Conservation (phyloP, 768 basidiomycete species). For the Tulasnella calospora region DNA sequence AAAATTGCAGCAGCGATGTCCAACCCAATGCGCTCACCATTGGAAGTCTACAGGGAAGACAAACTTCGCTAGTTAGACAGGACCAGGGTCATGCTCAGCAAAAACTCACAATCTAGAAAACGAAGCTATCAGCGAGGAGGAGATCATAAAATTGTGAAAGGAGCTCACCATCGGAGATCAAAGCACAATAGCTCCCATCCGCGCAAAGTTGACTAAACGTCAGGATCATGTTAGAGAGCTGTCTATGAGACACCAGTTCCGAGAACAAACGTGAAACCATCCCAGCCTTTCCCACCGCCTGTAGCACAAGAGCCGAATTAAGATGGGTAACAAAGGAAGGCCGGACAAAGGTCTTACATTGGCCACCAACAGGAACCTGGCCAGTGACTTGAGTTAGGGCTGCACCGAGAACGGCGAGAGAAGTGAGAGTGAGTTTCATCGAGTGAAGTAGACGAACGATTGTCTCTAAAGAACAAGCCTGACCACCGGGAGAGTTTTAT, state of each 20-base stretch:
- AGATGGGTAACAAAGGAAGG: background rate
- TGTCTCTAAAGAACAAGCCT: background rate
- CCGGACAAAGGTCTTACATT: too few species aligned
- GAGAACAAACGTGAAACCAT: too few species aligned
- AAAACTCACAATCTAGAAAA: background rate
- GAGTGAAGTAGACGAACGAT: background rate
- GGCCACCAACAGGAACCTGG: background rate
- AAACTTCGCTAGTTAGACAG: background rate
- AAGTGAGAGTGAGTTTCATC: slow-evolving; percentile 8
- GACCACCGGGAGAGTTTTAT: background rate
- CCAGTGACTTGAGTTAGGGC: background rate
- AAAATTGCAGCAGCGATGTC: background rate
- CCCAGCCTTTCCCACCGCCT: too few species aligned
- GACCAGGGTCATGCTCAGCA: background rate
- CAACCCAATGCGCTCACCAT: background rate
- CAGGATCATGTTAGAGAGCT: background rate
- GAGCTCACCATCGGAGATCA: background rate
- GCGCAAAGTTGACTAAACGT: background rate
- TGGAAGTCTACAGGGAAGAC: background rate
- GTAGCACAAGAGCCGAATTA: too few species aligned
- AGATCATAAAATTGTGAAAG: background rate
- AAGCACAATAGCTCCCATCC: background rate
- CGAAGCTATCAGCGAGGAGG: background rate
- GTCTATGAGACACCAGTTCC: too few species aligned
- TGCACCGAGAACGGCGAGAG: background rate